phyloP scores from a whole-genome alignment of 768 basidiomycete species.

The Thelephora aurantiotincta region DNA sequence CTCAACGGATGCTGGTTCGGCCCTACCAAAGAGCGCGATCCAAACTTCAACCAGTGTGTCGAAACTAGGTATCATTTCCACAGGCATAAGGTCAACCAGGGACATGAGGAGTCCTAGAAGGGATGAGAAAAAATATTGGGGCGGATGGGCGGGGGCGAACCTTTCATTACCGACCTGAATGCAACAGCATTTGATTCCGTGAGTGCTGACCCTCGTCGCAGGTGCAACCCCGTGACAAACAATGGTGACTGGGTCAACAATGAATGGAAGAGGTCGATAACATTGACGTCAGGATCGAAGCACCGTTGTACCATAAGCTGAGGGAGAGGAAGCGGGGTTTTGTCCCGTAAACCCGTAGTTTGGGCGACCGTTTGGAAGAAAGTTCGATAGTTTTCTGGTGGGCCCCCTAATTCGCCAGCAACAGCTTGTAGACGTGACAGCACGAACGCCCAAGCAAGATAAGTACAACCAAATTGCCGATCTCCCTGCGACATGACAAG shows the following conservation, averaged over 20 bases:
- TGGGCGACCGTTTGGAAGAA: constrained; percentile 43
- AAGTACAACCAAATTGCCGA: constrained; percentile 55
- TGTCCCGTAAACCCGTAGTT: constrained; percentile 28
- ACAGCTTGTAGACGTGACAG: constrained; percentile 45
- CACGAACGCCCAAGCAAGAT: constrained; percentile 77
- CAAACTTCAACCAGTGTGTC: constrained; percentile 60
- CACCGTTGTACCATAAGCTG: constrained; percentile 43
- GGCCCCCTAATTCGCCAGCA: constrained; percentile 30
- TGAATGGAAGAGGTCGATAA: constrained; percentile 41
- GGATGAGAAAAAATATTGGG: constrained; percentile 3
- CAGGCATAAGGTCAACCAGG: constrained; percentile 56
- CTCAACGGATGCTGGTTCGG: constrained; percentile 45
- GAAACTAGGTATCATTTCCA: constrained; percentile 69
- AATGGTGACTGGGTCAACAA: constrained; percentile 58
- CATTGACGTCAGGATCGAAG: constrained; percentile 40
- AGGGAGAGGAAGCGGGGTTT: constrained; percentile 43
- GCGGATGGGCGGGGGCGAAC: constrained; percentile 21
- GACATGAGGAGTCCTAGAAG: constrained; percentile 59
- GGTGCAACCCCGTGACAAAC: constrained; percentile 61
- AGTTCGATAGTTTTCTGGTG: constrained; percentile 37
- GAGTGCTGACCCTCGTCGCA: constrained; percentile 51
- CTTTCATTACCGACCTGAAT: constrained; percentile 75
- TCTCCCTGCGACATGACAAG: constrained; percentile 44
- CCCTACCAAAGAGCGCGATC: constrained; percentile 68
- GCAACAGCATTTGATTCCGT: constrained; percentile 69